A percentile compares a stretch with the other conserved stretches of the same genome.
Conservation (phyloP, 495 filamentous ascomycete species). For the Parachaetomium inaequale region DNA sequence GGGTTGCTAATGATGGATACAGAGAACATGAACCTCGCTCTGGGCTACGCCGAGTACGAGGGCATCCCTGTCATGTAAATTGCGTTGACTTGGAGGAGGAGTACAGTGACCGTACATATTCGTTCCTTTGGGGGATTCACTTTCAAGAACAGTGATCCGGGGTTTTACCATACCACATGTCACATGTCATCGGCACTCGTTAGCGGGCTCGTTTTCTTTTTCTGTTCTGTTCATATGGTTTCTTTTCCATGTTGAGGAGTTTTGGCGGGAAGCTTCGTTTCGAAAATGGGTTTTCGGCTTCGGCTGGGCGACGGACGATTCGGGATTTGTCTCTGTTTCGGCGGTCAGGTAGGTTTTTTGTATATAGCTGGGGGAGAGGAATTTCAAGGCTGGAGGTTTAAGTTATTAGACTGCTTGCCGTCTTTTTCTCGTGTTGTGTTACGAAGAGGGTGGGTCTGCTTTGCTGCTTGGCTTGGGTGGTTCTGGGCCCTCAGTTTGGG, state of each 20-base stretch:
- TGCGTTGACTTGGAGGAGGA: neutral
- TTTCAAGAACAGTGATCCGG: neutral
- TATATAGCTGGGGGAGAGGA: slow-evolving; percentile 7
- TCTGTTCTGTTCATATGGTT: neutral
- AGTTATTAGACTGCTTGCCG: neutral
- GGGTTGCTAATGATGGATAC: slow-evolving; percentile 25
- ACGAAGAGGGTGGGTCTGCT: too few relatives aligned
- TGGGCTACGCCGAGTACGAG: slow-evolving; percentile 90
- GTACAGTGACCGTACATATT: neutral
- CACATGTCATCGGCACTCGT: neutral
- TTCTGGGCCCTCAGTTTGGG: too few relatives aligned
- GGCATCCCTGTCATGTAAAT: slow-evolving; percentile 64
- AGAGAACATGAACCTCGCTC: slow-evolving; percentile 97
- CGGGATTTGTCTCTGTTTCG: neutral
- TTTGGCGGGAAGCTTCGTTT: neutral
- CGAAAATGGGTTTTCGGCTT: neutral
- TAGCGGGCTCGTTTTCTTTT: neutral
- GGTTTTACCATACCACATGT: neutral
- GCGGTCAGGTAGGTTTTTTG: neutral
- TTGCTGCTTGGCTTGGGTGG: neutral
- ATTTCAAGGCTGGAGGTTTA: neutral
- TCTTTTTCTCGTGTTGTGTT: neutral
- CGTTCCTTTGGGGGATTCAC: neutral
- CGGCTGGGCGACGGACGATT: neutral
- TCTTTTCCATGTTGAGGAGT: neutral